A percentile compares a stretch with the other conserved stretches of the same genome.
Conservation (phyloP, 768 basidiomycete species). For the Boletus huronensis region DNA sequence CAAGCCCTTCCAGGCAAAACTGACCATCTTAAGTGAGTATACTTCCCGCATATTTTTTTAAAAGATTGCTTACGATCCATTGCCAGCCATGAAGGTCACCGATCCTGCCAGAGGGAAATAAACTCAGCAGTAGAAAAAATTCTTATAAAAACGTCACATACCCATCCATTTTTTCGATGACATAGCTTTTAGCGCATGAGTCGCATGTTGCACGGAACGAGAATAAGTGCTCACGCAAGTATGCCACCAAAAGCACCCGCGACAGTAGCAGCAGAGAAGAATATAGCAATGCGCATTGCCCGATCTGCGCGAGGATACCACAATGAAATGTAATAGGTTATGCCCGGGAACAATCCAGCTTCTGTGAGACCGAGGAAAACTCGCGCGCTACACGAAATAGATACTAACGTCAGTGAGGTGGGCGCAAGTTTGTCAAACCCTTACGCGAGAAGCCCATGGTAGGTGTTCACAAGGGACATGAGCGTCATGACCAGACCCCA, state of each 20-base stretch:
- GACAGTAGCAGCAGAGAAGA: constrained; percentile 59
- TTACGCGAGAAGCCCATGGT: constrained; percentile 30
- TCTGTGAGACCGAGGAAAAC: constrained; percentile 47
- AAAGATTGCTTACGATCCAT: constrained; percentile 34
- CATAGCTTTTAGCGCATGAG: constrained; percentile 29
- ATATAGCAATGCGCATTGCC: constrained; percentile 54
- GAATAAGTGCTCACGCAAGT: constrained; percentile 36
- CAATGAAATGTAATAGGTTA: constrained; percentile 46
- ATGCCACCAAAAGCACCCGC: constrained; percentile 52
- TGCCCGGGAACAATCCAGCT: constrained; percentile 42
- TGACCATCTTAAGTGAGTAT: constrained; percentile 11
- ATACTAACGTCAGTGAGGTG: neutral
- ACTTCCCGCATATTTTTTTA: neutral
- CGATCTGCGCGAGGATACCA: constrained; percentile 63
- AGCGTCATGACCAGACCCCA: constrained; percentile 41
- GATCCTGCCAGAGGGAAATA: constrained; percentile 11
- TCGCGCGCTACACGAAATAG: constrained; percentile 28
- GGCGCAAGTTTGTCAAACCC: constrained; percentile 1
- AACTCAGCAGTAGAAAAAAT: neutral
- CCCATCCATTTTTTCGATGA: constrained; percentile 34
- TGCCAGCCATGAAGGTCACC: constrained; percentile 36
- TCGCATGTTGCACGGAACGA: neutral
- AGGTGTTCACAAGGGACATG: constrained; percentile 37
- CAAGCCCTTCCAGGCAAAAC: constrained; percentile 33
- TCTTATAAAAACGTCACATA: constrained; percentile 19